Base-by-base conservation (phyloP, 257 asterid genomes). In the Leonotis leonurus region DNA sequence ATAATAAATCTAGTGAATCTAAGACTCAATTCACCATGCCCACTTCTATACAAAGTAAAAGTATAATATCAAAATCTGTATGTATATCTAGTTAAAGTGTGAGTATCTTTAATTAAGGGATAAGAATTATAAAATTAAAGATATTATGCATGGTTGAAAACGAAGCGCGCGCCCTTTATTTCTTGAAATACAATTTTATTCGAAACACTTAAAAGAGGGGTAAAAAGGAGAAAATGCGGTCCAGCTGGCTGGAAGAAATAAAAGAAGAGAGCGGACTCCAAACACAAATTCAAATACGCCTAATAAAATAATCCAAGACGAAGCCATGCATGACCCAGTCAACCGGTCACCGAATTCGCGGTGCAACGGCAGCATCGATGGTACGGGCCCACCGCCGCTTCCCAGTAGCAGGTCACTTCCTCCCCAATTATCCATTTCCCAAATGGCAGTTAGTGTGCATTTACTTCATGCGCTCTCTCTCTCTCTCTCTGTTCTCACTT, bases 361-460 rank as follows among this genome's bases (percentile, higher is more conserved):
- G 1, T 12, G n/a, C 41, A 56, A 24, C 16, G 5, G 27, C 26
- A 32, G 26, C 49, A 55, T 39, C 33, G 45, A 49, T 84, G 77
- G 83, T 76, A 71, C 81, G 51, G 43, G 68, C 51, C 39, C 69
- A 56, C 78, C 14, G 64, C 64, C 17, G 60, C 55, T 76, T 20
- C 68, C 45, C 76, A 60, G 78, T 66, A 69, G 72, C 73, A 46
- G 80, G 81, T 85, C 61, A 36, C 44, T 57, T 71, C 70, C 78
- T 71, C 70, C 78, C 80, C 57, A 68, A 32, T 51, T 68, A 69
- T 53, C 64, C 82, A 49, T 35, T 62, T 26, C 56, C 56, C 24
- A n/a, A 50, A 63, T 78, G 83, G 86, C 82, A 77, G 88, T 77
- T 82, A 81, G 75, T 67, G 39, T 76, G 79, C 89, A 79, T 77